These are phyloP conservation scores for Hymenotorrendiella dingleyae DNA, from an alignment of 2,329 filamentous ascomycete species.

Conservation along the genomic window DNA sequence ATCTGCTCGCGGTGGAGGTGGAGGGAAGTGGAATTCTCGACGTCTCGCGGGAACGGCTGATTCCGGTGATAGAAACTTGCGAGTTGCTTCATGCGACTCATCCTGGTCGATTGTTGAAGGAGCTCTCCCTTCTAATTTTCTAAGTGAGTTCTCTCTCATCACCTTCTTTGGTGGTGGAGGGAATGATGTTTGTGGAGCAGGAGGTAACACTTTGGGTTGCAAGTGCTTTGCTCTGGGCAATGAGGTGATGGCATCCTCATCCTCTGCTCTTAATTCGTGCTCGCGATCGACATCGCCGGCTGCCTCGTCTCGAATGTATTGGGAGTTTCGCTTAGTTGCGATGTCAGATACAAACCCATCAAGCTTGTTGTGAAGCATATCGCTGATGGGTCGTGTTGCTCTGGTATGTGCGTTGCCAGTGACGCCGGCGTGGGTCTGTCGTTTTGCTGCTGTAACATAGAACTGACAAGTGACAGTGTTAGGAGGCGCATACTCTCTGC, in stretches of 20 bases:
- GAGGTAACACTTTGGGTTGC: constrained; percentile 42
- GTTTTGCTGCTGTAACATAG: constrained; percentile 76
- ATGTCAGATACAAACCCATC: constrained; percentile 84
- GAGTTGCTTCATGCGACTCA: constrained; percentile 39
- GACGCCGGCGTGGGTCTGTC: constrained; percentile 23
- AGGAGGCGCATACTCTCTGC: constrained; percentile 79
- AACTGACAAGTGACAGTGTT: constrained; percentile 91
- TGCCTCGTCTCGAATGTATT: constrained; percentile 75
- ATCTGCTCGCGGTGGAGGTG: constrained; percentile 40
- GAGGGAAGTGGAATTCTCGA: constrained; percentile 52
- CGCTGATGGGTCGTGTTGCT: constrained; percentile 61
- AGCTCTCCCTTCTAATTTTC: constrained; percentile 43
- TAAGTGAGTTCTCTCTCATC: constrained; percentile 38
- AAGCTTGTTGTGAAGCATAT: constrained; percentile 76
- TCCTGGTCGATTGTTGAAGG: constrained; percentile 21
- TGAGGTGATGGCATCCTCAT: constrained; percentile 78
- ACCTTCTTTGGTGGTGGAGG: constrained; percentile 27
- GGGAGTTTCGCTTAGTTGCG: constrained; percentile 79
- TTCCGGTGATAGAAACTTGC: constrained; percentile 24
- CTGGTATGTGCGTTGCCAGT: constrained; percentile 42
- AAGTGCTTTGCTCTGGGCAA: constrained; percentile 65
- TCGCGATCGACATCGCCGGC: constrained; percentile 74
- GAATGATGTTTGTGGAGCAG: constrained; percentile 24
- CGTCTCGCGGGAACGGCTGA: constrained; percentile 10
- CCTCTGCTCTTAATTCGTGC: constrained; percentile 70